Conservation (phyloP, 2,329 filamentous ascomycete genomes). For the Didymella lethalis region DNA sequence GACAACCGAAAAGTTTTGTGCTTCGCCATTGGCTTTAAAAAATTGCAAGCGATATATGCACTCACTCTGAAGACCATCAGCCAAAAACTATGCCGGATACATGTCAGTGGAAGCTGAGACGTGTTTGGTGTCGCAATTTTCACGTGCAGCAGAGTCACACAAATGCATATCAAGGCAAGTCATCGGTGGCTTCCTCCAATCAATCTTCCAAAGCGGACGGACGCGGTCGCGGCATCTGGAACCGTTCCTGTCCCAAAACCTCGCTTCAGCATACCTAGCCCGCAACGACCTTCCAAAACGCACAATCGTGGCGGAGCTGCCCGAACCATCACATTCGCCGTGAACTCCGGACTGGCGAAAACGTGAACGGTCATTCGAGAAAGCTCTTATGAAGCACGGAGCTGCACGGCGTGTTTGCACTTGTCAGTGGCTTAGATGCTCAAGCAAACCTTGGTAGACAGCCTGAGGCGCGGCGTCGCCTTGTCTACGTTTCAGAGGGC, state of each 20-base stretch:
- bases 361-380: neutral
- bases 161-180: neutral
- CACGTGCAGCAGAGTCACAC: neutral
- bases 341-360: neutral
- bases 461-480: constrained; percentile 31
- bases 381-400: constrained; percentile 12
- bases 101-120: neutral
- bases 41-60: constrained; percentile 21
- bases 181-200: neutral
- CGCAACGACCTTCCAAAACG: constrained; percentile 9
- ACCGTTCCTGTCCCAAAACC: constrained; percentile 7
- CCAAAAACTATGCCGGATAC: neutral
- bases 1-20: constrained; percentile 26
- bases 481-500: constrained; percentile 37
- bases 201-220: neutral
- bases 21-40: constrained; percentile 26
- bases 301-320: neutral
- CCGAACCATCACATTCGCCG: neutral
- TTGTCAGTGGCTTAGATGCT: constrained; percentile 28
- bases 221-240: constrained; percentile 13
- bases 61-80: constrained; percentile 8
- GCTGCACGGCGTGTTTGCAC: constrained; percentile 12
- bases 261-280: constrained; percentile 9
- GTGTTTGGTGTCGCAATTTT: neutral
- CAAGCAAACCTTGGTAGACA: constrained; percentile 28